A percentile compares a stretch with the other conserved stretches of the same genome.
Evolutionary conservation across 2,329 filamentous ascomycete genomes (phyloP).

Genomic region (Xylariaceae sp.): DNA sequence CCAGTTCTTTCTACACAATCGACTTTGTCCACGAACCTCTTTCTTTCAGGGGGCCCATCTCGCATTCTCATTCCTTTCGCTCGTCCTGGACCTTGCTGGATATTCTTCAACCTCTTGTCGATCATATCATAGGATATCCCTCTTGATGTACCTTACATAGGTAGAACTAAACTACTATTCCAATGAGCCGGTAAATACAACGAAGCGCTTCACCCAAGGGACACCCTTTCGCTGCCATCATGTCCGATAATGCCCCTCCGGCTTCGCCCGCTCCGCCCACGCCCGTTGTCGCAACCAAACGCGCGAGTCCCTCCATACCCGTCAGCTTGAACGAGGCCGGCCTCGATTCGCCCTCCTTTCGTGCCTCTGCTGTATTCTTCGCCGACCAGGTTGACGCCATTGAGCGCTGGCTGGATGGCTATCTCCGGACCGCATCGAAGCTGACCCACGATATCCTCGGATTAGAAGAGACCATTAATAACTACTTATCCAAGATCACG

Average conservation of each 20-base stretch:
- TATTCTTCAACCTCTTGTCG: not conserved
- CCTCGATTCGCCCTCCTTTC: slow-evolving; percentile 93
- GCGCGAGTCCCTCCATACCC: slow-evolving; percentile 49
- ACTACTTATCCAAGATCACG: slow-evolving; percentile 69
- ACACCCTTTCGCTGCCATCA: slow-evolving; percentile 11
- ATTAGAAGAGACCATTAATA: slow-evolving; percentile 74
- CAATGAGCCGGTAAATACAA: slow-evolving; percentile 16
- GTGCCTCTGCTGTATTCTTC: slow-evolving; percentile 80
- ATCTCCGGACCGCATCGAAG: slow-evolving; percentile 49
- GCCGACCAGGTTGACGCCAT: slow-evolving; percentile 85
- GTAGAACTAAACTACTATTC: not conserved
- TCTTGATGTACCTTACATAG: not conserved
- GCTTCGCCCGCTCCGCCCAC: slow-evolving; percentile 20
- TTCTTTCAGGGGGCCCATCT: not conserved
- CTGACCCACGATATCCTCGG: slow-evolving; percentile 59
- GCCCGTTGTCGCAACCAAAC: slow-evolving; percentile 20
- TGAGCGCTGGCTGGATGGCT: slow-evolving; percentile 80
- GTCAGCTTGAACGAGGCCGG: slow-evolving; percentile 91
- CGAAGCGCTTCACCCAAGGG: slow-evolving; percentile 1
- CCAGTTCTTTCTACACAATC: not conserved
- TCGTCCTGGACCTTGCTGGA: not conserved
- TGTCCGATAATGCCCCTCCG: slow-evolving; percentile 26
- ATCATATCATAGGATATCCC: not conserved
- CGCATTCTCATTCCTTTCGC: not conserved
- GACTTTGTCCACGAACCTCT: not conserved